A percentile compares a stretch with the other conserved stretches of the same genome.
phyloP scores from a whole-genome alignment of 495 filamentous ascomycete genomes.

The Annulohypoxylon bovei region DNA sequence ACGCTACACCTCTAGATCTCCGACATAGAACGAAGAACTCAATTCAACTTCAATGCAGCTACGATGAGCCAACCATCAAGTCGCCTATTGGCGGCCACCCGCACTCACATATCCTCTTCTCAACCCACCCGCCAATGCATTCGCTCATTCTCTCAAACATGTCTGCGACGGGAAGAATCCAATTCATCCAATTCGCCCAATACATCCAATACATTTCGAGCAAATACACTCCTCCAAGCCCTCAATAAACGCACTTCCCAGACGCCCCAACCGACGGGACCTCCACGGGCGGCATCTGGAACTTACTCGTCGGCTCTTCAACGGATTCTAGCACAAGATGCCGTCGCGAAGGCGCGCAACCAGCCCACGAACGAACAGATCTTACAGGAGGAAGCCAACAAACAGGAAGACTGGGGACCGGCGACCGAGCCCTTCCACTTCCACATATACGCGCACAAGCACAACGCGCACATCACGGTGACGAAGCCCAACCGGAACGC shows the following conservation, averaged over 20 bases:
- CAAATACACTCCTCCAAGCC: neutral
- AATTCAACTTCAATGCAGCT: constrained; percentile 33
- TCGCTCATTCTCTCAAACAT: constrained; percentile 57
- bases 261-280: constrained; percentile 1
- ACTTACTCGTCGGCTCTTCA: constrained; percentile 8
- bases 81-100: constrained; percentile 58
- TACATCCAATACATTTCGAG: neutral
- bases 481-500: constrained; percentile 80
- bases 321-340: constrained; percentile 29
- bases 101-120: constrained; percentile 43
- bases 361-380: constrained; percentile 28
- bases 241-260: neutral
- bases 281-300: constrained; percentile 1
- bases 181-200: neutral
- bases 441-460: constrained; percentile 85
- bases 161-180: constrained; percentile 7
- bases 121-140: constrained; percentile 47
- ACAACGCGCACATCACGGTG: constrained; percentile 93
- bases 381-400: constrained; percentile 20
- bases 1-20: neutral
- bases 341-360: constrained; percentile 36
- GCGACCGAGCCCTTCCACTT: constrained; percentile 74
- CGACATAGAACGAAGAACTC: neutral
- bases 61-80: constrained; percentile 57
- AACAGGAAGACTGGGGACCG: constrained; percentile 40